Base-by-base conservation (phyloP, 768 basidiomycete species). In the Termitomyces titanicus region DNA sequence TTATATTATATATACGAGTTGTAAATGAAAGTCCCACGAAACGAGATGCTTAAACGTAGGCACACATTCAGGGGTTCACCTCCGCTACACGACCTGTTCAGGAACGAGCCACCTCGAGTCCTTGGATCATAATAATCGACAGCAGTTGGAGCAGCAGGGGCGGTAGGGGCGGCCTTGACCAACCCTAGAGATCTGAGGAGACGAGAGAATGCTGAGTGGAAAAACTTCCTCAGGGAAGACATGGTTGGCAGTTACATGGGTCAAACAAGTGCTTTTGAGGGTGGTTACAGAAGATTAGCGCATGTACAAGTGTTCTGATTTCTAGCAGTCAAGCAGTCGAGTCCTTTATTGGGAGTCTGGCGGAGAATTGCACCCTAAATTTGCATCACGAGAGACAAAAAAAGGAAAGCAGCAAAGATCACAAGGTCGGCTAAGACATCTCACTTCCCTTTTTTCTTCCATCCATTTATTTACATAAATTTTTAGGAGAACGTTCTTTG, bases 21-120 rank as follows among this genome's bases (percentile, higher is more conserved):
- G 39, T 47, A n/a, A 22, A n/a, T 25, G 42, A 29, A 40, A 27
- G 4, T n/a, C 13, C 8, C 39, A 17, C n/a, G 24, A 44, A 34
- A 34, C 3, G 34, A 22, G 18, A 25, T 9, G n/a, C n/a, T 48
- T 25, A n/a, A 15, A 12, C 25, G 8, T 15, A 7, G 38, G 45
- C 77, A 73, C 60, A 66, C 67, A 42, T 66, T 66, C 34, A 66
- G 54, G 55, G 64, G 66, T 49, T 69, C 61, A 24, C 64, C 64
- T 12, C 60, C 62, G 20, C 58, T 61, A n/a, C 58, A 63, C 1
- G 67, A 68, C 51, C 47, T 54, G 34, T 68, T 62, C 20, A 68
- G 57, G 29, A 62, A 55, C 5, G 66, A 63, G 13, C 67, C 67
- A 5, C 64, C 64, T 5, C 12, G 37, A 9, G 11, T 22, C 34